Evolutionary conservation across 2,329 filamentous ascomycete genomes (phyloP).

Genomic region (Beauveria sp.): DNA sequence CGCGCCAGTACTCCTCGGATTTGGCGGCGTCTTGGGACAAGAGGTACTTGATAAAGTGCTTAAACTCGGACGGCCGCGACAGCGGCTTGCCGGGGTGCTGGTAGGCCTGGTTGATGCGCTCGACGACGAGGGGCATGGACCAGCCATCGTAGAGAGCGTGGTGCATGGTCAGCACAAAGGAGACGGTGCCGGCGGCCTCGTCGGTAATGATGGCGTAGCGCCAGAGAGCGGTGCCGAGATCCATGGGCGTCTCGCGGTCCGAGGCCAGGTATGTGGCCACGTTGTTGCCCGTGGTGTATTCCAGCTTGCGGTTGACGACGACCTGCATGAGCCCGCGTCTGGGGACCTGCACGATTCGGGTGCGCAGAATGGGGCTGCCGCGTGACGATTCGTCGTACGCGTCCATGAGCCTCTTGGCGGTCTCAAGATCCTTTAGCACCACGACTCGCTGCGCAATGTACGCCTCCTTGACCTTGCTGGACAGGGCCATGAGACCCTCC

Average conservation of each 20-base stretch:
- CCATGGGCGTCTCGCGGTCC: slow-evolving; percentile 33
- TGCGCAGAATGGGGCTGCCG: slow-evolving; percentile 37
- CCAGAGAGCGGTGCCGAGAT: slow-evolving; percentile 38
- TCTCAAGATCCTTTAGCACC: slow-evolving; percentile 28
- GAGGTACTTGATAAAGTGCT: slow-evolving; percentile 43
- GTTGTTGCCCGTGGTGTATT: slow-evolving; percentile 25
- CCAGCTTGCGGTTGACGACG: slow-evolving; percentile 33
- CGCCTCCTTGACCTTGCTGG: slow-evolving; percentile 40
- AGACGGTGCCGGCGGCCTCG: slow-evolving; percentile 23
- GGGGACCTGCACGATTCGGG: slow-evolving; percentile 40
- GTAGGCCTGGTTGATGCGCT: slow-evolving; percentile 39
- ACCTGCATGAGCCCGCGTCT: slow-evolving; percentile 39
- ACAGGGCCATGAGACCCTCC: slow-evolving; percentile 46
- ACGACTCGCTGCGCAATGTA: slow-evolving; percentile 46
- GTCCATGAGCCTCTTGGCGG: slow-evolving; percentile 30
- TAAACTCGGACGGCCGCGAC: slow-evolving; percentile 35
- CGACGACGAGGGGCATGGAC: slow-evolving; percentile 43
- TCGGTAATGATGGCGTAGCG: slow-evolving; percentile 35
- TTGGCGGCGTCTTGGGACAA: slow-evolving; percentile 27
- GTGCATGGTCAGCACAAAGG: slow-evolving; percentile 48
- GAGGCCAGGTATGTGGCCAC: slow-evolving; percentile 33
- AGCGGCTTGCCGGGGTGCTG: slow-evolving; percentile 20
- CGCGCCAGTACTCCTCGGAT: slow-evolving; percentile 40
- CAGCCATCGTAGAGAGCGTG: slow-evolving; percentile 52
- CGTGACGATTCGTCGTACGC: slow-evolving; percentile 34